Evolutionary conservation across 2,329 filamentous ascomycete species (phyloP).

Genomic region (Podosphaera fusca): DNA sequence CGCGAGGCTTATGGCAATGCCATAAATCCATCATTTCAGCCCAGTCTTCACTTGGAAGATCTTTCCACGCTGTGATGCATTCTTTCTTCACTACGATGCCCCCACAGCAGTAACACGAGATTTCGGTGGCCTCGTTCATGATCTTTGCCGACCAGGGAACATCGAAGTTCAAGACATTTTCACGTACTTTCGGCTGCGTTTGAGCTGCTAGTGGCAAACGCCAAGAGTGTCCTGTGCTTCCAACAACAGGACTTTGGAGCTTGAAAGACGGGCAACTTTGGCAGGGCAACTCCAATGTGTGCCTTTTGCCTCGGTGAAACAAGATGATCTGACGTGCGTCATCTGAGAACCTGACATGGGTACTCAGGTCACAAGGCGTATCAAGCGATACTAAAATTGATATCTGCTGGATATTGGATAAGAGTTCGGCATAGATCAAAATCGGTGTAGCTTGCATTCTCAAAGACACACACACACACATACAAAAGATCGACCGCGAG

Average conservation of each 20-base stretch:
- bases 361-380: conserved; percentile 15
- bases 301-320: conserved; percentile 22
- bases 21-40: conserved; percentile 99
- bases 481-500: too few species aligned
- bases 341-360: conserved; percentile 19
- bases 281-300: conserved; percentile 19
- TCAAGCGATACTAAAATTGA: conserved; percentile 31
- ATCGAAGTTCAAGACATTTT: conserved; percentile 7
- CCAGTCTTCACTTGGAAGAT: conserved; percentile 91
- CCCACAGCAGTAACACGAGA: conserved; percentile 20
- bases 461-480: too few species aligned
- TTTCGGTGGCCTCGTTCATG: conserved; percentile 11
- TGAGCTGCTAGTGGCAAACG: conserved; percentile 22
- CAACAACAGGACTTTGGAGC: conserved; percentile 9
- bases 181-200: conserved; percentile 2
- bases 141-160: conserved; percentile 29
- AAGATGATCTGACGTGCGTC: conserved; percentile 25
- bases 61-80: conserved; percentile 47
- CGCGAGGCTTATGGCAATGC: conserved; percentile 87
- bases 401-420: conserved; percentile 40
- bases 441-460: background rate
- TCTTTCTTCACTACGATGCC: conserved; percentile 20
- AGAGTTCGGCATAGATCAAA: conserved; percentile 37
- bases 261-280: conserved; percentile 8
- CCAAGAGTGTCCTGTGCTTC: conserved; percentile 24